Evolutionary conservation across 2,329 filamentous ascomycete genomes (phyloP), one percentile per base, ranked within the genome.

Genomic region (Fusarium devonianum): DNA sequence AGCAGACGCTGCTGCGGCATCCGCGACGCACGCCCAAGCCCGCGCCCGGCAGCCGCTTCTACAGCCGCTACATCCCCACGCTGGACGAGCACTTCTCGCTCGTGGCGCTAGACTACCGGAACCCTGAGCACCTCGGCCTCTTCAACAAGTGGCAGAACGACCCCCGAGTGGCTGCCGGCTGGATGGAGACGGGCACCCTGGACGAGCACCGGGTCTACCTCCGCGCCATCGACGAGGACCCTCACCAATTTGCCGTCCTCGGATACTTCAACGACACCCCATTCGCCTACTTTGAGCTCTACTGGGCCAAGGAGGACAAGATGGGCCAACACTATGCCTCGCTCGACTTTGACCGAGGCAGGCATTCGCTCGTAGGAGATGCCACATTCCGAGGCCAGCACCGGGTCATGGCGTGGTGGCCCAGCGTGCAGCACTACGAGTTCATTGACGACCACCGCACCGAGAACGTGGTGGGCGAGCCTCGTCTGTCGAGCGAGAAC

Each of bases 91-190:
- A 83, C 65, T 91, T 91, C 69, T 88, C 85, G 49, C 85, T 91
- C 71, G 76, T 86, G 34, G 85, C 82, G 8, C 76, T 92, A 1
- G 84, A 91, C 69, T 87, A 81, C 71, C 63, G 75, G 36, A 75
- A 88, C 64, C 65, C 75, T 0, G 75, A 78, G 52, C 87, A 92
- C 69, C 70, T 91, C 37, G 70, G 75, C 16, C 76, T 89, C 7
- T 91, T 92, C 76, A 84, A 91, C 72, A 78, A 75, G 29, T 92
- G 88, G 88, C 88, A 91, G 71, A 92, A 92, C 67, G 88, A 91
- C 67, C 88, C 88, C 26, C 86, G 88, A 46, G 88, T 92, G 33
- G 86, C 87, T 16, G 79, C 83, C 62, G 87, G 87, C 4, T 92
- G 88, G 88, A 88, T 89, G 64, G 86, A 90, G 74, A 88, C 85